Percentiles rank a stretch among this genome's conserved stretches.
Evolutionary conservation across 2,329 filamentous ascomycete species (phyloP).

Genomic region (Talaromyces pinophilus): DNA sequence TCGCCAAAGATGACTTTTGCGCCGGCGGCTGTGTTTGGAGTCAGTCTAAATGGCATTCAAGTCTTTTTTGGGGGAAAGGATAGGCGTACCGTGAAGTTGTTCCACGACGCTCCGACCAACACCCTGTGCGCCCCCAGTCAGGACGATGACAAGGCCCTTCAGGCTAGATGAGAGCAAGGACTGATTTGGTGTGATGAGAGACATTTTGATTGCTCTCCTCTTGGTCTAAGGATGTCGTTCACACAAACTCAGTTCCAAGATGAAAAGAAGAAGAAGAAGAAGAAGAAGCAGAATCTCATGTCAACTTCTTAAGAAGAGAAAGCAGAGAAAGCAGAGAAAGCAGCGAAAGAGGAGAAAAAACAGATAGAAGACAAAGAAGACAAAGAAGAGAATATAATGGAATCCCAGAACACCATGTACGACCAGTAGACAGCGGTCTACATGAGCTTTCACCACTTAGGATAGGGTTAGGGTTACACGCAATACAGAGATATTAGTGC

Average conservation of each 20-base stretch:
- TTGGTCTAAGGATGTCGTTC: neutral
- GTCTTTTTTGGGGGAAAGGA: neutral
- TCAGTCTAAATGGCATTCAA: neutral
- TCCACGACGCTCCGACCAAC: neutral
- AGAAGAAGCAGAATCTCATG: neutral
- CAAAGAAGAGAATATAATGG: too few relatives aligned
- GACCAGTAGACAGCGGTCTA: too few relatives aligned
- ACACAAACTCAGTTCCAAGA: neutral
- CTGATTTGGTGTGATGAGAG: conserved; percentile 3
- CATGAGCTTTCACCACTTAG: too few relatives aligned
- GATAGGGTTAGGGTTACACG: too few relatives aligned
- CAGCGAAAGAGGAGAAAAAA: too few relatives aligned
- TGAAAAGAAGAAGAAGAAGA: neutral
- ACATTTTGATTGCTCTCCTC: neutral
- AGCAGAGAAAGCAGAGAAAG: neutral
- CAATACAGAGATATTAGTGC: too few relatives aligned
- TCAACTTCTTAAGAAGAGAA: neutral
- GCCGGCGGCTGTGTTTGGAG: conserved; percentile 15
- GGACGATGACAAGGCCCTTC: neutral
- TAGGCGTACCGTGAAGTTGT: neutral
- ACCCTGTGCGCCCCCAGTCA: neutral
- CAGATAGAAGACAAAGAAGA: too few relatives aligned
- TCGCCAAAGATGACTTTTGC: conserved; percentile 24
- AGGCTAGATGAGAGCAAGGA: neutral
- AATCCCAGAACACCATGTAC: too few relatives aligned